Conservation (phyloP, 108 stramenopile species). For the Cyclotella atomus region DNA sequence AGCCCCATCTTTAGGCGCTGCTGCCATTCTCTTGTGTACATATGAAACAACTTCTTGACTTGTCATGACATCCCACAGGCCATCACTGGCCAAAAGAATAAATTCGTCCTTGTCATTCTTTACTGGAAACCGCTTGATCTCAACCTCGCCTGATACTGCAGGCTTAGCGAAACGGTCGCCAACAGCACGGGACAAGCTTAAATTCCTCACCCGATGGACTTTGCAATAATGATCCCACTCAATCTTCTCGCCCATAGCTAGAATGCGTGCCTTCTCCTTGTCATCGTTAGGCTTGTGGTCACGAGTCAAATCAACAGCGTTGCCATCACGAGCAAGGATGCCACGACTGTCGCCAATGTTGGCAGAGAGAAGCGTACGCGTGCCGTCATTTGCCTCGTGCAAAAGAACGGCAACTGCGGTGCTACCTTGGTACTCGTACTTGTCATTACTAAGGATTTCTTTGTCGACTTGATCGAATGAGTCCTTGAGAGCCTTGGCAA, state of each 20-base stretch:
- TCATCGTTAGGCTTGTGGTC: slow-evolving; percentile 84
- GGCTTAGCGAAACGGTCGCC: slow-evolving; percentile 80
- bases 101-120: slow-evolving; percentile 51
- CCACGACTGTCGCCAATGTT: slow-evolving; percentile 97
- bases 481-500: slow-evolving; percentile 64
- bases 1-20: slow-evolving; percentile 50
- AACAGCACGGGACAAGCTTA: slow-evolving; percentile 79
- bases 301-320: slow-evolving; percentile 69
- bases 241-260: slow-evolving; percentile 64
- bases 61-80: slow-evolving; percentile 97
- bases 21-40: slow-evolving; percentile 61
- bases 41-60: slow-evolving; percentile 93
- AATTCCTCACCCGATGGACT: slow-evolving; percentile 72
- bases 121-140: slow-evolving; percentile 59
- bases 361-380: slow-evolving; percentile 83
- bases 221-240: slow-evolving; percentile 62
- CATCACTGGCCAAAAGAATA: slow-evolving; percentile 87
- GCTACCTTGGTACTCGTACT: slow-evolving; percentile 85
- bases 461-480: slow-evolving; percentile 71
- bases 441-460: slow-evolving; percentile 62
- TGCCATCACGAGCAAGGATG: slow-evolving; percentile 72
- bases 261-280: slow-evolving; percentile 65
- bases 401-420: slow-evolving; percentile 92
- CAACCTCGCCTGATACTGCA: slow-evolving; percentile 75
- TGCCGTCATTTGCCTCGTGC: slow-evolving; percentile 71